A percentile compares a stretch with the other conserved stretches of the same genome.
These are phyloP conservation scores for Phytophthora melonis DNA, from an alignment of 352 stramenopile genomes.

Conservation along the genomic window DNA sequence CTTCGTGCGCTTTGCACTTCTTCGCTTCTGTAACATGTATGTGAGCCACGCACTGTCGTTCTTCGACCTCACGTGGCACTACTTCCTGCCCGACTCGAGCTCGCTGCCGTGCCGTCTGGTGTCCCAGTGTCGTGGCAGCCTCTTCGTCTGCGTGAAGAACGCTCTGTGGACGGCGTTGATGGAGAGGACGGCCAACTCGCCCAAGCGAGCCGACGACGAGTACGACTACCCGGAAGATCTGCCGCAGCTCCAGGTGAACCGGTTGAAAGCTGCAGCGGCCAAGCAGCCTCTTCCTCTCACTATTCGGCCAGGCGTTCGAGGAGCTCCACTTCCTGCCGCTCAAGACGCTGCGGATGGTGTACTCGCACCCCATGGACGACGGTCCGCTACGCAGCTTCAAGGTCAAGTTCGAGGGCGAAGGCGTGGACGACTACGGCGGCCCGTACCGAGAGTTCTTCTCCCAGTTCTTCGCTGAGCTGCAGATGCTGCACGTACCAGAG, in stretches of 20 bases:
- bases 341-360: constrained; percentile 84
- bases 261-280: constrained; percentile 82
- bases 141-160: constrained; percentile 89
- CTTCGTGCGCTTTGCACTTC: constrained; percentile 67
- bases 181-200: constrained; percentile 76
- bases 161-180: constrained; percentile 76
- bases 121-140: constrained; percentile 63
- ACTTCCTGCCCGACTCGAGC: constrained; percentile 50
- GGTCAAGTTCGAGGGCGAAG: constrained; percentile 95
- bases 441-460: constrained; percentile 95
- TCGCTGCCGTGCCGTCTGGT: constrained; percentile 57
- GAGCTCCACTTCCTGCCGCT: constrained; percentile 87
- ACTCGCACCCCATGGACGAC: constrained; percentile 94
- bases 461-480: constrained; percentile 80
- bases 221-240: constrained; percentile 94
- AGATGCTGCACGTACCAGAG: constrained; percentile 51
- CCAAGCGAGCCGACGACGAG: constrained; percentile 89
- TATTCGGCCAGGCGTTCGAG: constrained; percentile 90
- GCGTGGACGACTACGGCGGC: constrained; percentile 95
- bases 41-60: constrained; percentile 72
- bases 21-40: constrained; percentile 84
- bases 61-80: constrained; percentile 85
- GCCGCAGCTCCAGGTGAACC: constrained; percentile 85
- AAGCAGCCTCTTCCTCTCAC: constrained; percentile 78
- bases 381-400: constrained; percentile 93